Base-by-base conservation (phyloP, 805 yeast genomes). In the Candida xiaguanensis region DNA sequence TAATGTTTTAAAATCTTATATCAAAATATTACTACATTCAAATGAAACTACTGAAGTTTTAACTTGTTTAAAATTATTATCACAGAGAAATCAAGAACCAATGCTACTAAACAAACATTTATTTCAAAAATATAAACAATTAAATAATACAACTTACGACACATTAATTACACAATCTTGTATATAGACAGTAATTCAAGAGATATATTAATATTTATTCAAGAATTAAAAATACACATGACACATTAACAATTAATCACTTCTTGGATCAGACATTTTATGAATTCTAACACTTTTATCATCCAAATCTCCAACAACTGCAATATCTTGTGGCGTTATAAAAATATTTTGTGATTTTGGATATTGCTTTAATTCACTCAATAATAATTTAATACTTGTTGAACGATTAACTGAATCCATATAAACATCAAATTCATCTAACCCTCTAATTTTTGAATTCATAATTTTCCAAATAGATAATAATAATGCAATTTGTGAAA, bases 401-500 rank as follows among this genome's bases (percentile, higher is more conserved):
- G 82, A 74, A 48, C 99, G 74, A 56, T 90, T 89, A 13, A 88
- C 86, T 35, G 88, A 87, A 59, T 93, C 99, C 99, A 93, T 93
- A 53, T 82, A 93, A 15, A 93, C 99, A 63, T 93, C 99, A 58
- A 85, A 93, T 60, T 93, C 99, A 61, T 93, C 99, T 43, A 93
- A 65, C 0, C 97, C 97, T 43, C 95, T 77, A 14, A 93, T 75
- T 41, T 85, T 77, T 0, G 95, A 82, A 44, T 83, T 79, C 96
- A 93, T 90, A 19, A 87, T 82, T 47, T 80, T 79, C 99, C 99
- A 93, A 20, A 95, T 84, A 0, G 97, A 83, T 43, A 91, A 67
- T 33, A 93, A 62, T 42, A 93, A 72, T 0, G 97, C 85, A 46
- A 91, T 81, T 58, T 95, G 99, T 0, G 96, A 80, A 58, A 84